Conservation (phyloP, 2,329 filamentous ascomycete genomes). For the Xylaria sp. region DNA sequence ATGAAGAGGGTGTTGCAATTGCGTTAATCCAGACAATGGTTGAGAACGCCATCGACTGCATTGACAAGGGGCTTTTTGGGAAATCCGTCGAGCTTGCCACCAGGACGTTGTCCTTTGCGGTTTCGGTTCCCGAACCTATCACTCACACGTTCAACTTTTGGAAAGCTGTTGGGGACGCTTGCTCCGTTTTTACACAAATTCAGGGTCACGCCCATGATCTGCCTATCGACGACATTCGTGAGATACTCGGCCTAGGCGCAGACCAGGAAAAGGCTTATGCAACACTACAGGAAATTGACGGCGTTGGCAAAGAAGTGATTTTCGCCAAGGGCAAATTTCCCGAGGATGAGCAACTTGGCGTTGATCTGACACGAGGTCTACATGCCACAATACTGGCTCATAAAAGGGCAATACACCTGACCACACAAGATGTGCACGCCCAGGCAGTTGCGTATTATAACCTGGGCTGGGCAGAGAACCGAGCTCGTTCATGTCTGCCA, state of each 20-base stretch:
- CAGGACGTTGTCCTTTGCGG: conserved; percentile 72
- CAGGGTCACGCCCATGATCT: conserved; percentile 70
- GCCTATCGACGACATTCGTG: conserved; percentile 61
- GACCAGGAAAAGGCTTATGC: conserved; percentile 61
- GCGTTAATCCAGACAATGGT: conserved; percentile 87
- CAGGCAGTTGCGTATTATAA: conserved; percentile 98
- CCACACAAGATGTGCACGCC: conserved; percentile 77
- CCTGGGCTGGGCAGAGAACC: conserved; percentile 89
- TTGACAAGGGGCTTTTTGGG: conserved; percentile 86
- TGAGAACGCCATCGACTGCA: conserved; percentile 76
- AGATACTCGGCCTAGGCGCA: conserved; percentile 62
- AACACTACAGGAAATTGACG: conserved; percentile 72
- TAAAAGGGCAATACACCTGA: conserved; percentile 81
- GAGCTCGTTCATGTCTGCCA: conserved; percentile 73
- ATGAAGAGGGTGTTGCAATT: conserved; percentile 85
- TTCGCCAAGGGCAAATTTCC: conserved; percentile 52
- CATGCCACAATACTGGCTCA: conserved; percentile 81
- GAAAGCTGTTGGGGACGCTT: conserved; percentile 91
- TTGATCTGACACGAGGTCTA: conserved; percentile 64
- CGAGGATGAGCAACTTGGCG: conserved; percentile 53
- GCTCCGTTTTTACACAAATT: conserved; percentile 79
- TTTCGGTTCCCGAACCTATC: conserved; percentile 63
- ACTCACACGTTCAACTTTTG: conserved; percentile 88
- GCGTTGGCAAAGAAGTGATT: conserved; percentile 54
- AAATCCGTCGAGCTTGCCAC: conserved; percentile 75